These are phyloP conservation scores for Phytopythium chamaehyphon DNA, from an alignment of 352 stramenopile species.

Conservation along the genomic window DNA sequence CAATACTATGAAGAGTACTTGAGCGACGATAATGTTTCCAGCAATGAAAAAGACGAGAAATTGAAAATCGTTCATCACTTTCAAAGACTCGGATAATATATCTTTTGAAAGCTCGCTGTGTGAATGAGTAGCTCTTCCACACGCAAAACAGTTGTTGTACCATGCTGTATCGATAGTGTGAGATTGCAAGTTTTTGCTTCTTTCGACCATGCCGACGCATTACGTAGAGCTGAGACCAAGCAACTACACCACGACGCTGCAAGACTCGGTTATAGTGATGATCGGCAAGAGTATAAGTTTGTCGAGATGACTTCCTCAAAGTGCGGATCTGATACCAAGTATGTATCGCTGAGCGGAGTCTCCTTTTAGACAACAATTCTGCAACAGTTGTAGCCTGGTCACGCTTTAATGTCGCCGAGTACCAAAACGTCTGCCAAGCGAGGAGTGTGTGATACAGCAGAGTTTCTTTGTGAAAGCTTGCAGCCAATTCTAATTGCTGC, in stretches of 20 bases:
- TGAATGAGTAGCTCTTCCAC: neutral
- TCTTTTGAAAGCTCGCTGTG: slow-evolving; percentile 3
- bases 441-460: slow-evolving; percentile 1
- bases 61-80: slow-evolving; percentile 6
- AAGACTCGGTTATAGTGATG: neutral
- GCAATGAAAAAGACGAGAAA: slow-evolving; percentile 6
- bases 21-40: slow-evolving; percentile 10
- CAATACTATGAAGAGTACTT: slow-evolving; percentile 13
- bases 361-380: neutral
- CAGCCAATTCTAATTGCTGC: neutral
- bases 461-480: neutral
- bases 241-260: neutral
- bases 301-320: neutral
- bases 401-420: neutral
- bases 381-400: neutral
- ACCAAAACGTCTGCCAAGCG: slow-evolving; percentile 1
- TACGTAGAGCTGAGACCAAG: neutral
- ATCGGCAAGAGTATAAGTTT: neutral
- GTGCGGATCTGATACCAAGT: neutral
- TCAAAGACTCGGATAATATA: slow-evolving; percentile 10
- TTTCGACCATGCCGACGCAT: slow-evolving; percentile 3
- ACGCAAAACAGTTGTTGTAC: neutral
- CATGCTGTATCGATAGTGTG: neutral
- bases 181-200: slow-evolving; percentile 6
- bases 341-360: neutral